Conservation (phyloP, 2,329 filamentous ascomycete species). For the Botrytis deweyae region DNA sequence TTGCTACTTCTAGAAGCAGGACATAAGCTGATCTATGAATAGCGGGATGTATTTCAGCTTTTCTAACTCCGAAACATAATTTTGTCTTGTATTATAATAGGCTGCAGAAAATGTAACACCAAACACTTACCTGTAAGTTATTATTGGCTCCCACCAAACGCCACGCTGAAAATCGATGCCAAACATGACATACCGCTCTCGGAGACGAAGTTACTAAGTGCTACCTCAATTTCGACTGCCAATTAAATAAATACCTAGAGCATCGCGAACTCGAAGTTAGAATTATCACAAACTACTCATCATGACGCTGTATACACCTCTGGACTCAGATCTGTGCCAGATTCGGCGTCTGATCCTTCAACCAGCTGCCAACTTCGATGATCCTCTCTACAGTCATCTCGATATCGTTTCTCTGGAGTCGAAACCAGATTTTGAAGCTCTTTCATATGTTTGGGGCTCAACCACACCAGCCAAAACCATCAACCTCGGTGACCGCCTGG, state of each 20-base stretch:
- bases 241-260: not conserved
- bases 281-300: not conserved
- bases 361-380: slow-evolving; percentile 1
- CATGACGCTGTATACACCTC: not conserved
- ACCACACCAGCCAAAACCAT: not conserved
- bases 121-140: not conserved
- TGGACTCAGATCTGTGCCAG: not conserved
- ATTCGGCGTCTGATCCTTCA: slow-evolving; percentile 20
- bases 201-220: not conserved
- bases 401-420: slow-evolving; percentile 17
- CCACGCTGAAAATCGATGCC: slow-evolving; percentile 8
- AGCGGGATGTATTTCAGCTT: not conserved
- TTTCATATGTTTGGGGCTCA: slow-evolving; percentile 24
- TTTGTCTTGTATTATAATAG: not conserved
- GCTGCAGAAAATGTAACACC: not conserved
- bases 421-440: slow-evolving; percentile 21
- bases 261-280: not conserved
- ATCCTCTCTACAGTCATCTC: slow-evolving; percentile 15
- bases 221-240: fast-evolving
- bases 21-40: not conserved
- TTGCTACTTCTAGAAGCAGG: not conserved
- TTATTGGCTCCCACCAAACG: slow-evolving; percentile 6
- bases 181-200: not conserved
- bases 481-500: not conserved
- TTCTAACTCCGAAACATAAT: not conserved